A percentile compares a stretch with the other conserved stretches of the same genome.
Conservation (phyloP, 208 protist species). For the Trypanosoma mega region DNA sequence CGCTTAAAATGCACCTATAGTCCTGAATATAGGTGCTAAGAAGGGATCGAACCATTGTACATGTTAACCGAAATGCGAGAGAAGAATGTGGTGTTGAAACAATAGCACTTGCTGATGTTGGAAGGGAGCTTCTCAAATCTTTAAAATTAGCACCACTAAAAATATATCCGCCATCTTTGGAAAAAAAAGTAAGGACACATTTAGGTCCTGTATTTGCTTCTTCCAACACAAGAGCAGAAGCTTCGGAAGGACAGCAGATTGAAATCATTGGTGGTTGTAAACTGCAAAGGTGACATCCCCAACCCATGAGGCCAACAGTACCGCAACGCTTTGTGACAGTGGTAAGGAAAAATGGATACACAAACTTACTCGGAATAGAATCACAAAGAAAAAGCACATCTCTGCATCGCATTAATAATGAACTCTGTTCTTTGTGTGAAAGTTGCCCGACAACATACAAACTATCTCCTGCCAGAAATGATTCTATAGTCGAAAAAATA, state of each 20-base stretch:
- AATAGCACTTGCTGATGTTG: constrained; percentile 13
- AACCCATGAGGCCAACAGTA: constrained; percentile 30
- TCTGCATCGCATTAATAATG: background rate
- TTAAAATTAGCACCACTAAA: constrained; percentile 24
- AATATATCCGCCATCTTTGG: background rate
- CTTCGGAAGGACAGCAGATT: constrained; percentile 19
- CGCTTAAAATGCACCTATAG: constrained; percentile 14
- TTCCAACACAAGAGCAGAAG: constrained; percentile 21
- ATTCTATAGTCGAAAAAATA: constrained; percentile 23
- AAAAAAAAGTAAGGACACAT: constrained; percentile 28
- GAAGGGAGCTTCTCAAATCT: constrained; percentile 21
- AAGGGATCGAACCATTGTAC: constrained; percentile 12
- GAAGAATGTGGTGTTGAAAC: constrained; percentile 3
- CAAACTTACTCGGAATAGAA: background rate
- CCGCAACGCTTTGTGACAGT: constrained; percentile 33
- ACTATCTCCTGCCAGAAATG: constrained; percentile 30
- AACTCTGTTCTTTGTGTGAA: background rate
- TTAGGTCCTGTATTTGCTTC: constrained; percentile 27
- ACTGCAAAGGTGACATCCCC: constrained; percentile 29
- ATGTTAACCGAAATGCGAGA: constrained; percentile 14
- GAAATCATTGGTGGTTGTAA: constrained; percentile 22
- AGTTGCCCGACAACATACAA: constrained; percentile 29
- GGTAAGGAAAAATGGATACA: constrained; percentile 33
- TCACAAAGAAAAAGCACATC: background rate
- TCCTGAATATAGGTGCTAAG: background rate